Evolutionary conservation across 345 rosid genomes (phyloP), one percentile per base, ranked within the genome.

Genomic region (Boechera retrofracta): DNA sequence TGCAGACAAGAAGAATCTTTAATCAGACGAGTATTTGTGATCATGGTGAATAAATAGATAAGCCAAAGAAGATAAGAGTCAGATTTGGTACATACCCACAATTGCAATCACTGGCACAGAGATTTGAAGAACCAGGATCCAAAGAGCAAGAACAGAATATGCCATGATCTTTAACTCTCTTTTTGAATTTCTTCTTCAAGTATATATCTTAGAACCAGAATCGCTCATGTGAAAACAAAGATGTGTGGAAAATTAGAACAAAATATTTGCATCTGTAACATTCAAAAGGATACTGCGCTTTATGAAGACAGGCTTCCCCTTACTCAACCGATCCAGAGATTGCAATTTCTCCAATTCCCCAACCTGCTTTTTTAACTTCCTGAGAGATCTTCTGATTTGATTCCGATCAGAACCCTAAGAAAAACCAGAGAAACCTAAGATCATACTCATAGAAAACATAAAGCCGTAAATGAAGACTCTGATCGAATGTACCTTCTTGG

Each of bases 71-170:
- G 28, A 69, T 2, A 62, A 21, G 3, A 39, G 16, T 6, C 42
- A 24, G 41, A 44, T 33, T 35, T 64, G 77, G 15, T 60, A 36
- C 95, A 77, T 90, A 95, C 99, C 96, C 94, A 61, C 99, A 95
- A 73, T 81, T 92, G 84, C 99, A 93, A 82, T 95, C 93, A 82
- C 84, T 86, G 66, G 77, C 89, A 54, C 99, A 93, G 21, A 87
- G 82, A 36, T 67, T 75, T 42, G 96, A 80, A 74, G 97, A 89
- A 78, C 81, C 91, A 5, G 87, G 38, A 53, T 52, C 57, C 13
- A 6, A 52, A 39, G 83, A 83, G 80, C 99, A 95, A 74, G 98
- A 86, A 74, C 99, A 95, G 84, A 95, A 95, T 65, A 95, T 95
- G 54, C 99, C 99, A 79, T 95, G 94, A 82, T 92, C 98, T 38